A percentile compares a stretch with the other conserved stretches of the same genome.
Evolutionary conservation across 768 basidiomycete genomes (phyloP).

Genomic region (Boletus fagicola): DNA sequence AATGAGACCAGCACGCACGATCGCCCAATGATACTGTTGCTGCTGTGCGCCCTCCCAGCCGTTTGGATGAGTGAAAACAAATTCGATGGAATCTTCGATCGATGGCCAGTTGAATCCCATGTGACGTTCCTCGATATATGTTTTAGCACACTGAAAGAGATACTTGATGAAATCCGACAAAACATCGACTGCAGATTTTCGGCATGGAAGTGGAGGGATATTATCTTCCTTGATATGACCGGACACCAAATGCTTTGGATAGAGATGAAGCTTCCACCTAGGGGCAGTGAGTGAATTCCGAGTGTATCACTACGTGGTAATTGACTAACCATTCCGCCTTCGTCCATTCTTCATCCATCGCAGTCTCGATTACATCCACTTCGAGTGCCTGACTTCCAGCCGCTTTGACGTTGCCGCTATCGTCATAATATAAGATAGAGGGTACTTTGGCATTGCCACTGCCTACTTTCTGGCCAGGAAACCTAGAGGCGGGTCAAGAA

Average conservation of each 20-base stretch:
- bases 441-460: constrained; percentile 2
- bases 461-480: background rate
- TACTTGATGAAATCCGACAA: constrained; percentile 25
- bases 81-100: constrained; percentile 13
- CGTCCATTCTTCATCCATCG: background rate
- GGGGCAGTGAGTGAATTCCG: background rate
- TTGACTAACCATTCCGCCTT: constrained; percentile 3
- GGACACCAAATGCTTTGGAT: background rate
- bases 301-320: too few species aligned
- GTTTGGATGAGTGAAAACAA: constrained; percentile 29
- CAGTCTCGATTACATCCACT: background rate
- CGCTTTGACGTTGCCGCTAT: background rate
- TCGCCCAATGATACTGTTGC: constrained; percentile 21
- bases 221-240: background rate
- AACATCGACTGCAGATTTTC: constrained; percentile 18
- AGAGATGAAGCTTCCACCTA: constrained; percentile 4
- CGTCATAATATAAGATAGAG: constrained; percentile 6
- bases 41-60: constrained; percentile 30
- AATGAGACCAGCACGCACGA: constrained; percentile 24
- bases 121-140: constrained; percentile 10
- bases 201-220: background rate
- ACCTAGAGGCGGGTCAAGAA: background rate
- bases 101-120: constrained; percentile 17
- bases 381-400: background rate
- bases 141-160: constrained; percentile 2